These are phyloP conservation scores for Letharia lupina DNA, from an alignment of 495 filamentous ascomycete genomes.

Conservation along the genomic window DNA sequence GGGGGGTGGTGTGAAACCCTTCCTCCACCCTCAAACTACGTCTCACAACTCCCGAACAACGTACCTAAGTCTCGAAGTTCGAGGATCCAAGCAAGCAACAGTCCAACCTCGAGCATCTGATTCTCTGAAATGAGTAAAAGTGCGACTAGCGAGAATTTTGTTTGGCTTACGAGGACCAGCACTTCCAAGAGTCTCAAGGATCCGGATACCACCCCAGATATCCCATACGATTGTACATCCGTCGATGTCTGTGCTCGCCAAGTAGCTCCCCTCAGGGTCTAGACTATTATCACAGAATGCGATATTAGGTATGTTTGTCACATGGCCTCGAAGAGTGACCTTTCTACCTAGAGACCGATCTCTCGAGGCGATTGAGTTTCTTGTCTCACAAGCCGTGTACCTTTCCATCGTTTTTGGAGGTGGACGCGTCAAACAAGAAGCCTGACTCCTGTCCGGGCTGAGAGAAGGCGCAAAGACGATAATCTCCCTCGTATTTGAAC, in stretches of 20 bases:
- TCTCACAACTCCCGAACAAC: neutral
- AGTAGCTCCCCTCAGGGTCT: constrained; percentile 55
- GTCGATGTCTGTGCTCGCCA: constrained; percentile 67
- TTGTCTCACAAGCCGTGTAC: neutral
- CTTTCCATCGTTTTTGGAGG: constrained; percentile 20
- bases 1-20: neutral
- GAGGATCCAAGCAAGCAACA: constrained; percentile 44
- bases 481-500: constrained; percentile 61
- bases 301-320: constrained; percentile 68
- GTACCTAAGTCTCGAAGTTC: constrained; percentile 33
- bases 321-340: constrained; percentile 39
- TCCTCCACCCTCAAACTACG: neutral
- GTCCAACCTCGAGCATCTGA: constrained; percentile 38
- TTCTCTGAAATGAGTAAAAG: neutral
- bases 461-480: constrained; percentile 69
- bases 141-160: neutral
- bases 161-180: neutral
- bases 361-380: constrained; percentile 5
- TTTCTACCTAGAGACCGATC: constrained; percentile 30
- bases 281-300: constrained; percentile 59
- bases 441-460: neutral
- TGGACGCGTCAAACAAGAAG: constrained; percentile 18
- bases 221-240: constrained; percentile 60
- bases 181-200: neutral
- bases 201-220: constrained; percentile 41